Conservation (phyloP, 495 filamentous ascomycete genomes). For the Stereocaulon alpinum region DNA sequence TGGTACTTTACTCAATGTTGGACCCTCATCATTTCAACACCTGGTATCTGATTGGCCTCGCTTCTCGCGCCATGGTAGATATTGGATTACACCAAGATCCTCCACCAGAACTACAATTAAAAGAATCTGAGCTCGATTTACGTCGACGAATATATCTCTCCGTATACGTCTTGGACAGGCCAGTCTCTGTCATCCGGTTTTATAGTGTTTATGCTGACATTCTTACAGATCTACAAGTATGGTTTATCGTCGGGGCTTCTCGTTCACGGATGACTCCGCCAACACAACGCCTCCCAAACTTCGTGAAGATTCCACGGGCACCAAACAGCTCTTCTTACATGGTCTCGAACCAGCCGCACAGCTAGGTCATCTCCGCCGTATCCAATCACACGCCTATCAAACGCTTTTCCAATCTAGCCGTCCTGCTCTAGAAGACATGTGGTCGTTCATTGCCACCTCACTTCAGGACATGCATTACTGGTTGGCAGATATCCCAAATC, state of each 20-base stretch:
- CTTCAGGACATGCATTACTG: slow-evolving; percentile 56
- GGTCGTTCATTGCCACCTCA: slow-evolving; percentile 51
- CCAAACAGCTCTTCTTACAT: slow-evolving; percentile 37
- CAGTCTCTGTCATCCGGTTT: slow-evolving; percentile 14
- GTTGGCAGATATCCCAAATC: slow-evolving; percentile 49
- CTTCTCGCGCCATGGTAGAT: slow-evolving; percentile 74
- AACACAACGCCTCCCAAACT: slow-evolving; percentile 51
- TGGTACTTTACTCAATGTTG: slow-evolving; percentile 78
- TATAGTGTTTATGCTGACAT: slow-evolving; percentile 7
- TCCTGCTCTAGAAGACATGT: slow-evolving; percentile 48
- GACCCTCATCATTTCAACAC: slow-evolving; percentile 82
- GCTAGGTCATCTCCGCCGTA: slow-evolving; percentile 63
- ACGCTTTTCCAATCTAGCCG: slow-evolving; percentile 63
- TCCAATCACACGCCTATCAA: slow-evolving; percentile 76
- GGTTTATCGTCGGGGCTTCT: slow-evolving; percentile 70
- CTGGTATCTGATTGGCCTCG: slow-evolving; percentile 84
- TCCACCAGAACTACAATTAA: slow-evolving; percentile 48
- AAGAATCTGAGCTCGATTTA: slow-evolving; percentile 56
- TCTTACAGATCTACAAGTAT: slow-evolving; percentile 62
- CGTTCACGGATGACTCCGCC: slow-evolving; percentile 81
- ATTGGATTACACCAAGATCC: slow-evolving; percentile 85
- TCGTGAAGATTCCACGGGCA: slow-evolving; percentile 24
- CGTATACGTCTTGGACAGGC: slow-evolving; percentile 81
- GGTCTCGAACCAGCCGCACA: slow-evolving; percentile 44
- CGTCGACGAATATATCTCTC: slow-evolving; percentile 76